Percentiles rank a stretch among this genome's conserved stretches.
Conservation (phyloP, 345 rosid species). For the Gossypium turneri region DNA sequence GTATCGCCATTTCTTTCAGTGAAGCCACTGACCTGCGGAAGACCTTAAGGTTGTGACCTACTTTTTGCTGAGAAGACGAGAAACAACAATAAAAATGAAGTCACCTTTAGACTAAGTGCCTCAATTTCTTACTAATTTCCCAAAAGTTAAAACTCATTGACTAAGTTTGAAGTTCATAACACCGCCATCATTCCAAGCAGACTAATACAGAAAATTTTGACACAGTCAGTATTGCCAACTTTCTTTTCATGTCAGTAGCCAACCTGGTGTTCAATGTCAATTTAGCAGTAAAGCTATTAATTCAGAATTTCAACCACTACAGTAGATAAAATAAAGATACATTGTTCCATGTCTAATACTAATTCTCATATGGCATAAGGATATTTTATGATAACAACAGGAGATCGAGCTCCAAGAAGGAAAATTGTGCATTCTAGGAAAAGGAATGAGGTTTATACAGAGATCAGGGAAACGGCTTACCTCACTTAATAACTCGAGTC, state of each 20-base stretch:
- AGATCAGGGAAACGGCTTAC: slow-evolving; percentile 33
- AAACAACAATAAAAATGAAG: slow-evolving; percentile 3
- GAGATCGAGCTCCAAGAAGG: neutral
- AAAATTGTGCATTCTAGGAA: neutral
- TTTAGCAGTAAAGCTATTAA: neutral
- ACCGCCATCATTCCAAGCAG: neutral
- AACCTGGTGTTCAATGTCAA: neutral
- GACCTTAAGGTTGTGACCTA: slow-evolving; percentile 70
- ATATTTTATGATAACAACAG: neutral
- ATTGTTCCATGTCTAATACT: neutral
- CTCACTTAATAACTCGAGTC: slow-evolving; percentile 78
- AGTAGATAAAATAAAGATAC: neutral
- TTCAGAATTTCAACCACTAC: slow-evolving; percentile 6
- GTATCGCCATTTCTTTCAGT: slow-evolving; percentile 71
- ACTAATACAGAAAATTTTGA: neutral
- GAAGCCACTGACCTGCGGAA: slow-evolving; percentile 70
- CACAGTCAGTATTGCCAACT: neutral
- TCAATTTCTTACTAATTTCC: neutral
- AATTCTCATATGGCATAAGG: neutral
- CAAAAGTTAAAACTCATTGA: neutral
- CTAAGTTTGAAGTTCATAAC: neutral
- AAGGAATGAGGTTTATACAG: neutral
- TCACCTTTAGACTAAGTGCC: neutral
- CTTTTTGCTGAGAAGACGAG: slow-evolving; percentile 56
- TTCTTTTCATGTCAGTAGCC: neutral